These are phyloP conservation scores for Stagonosporopsis tanaceti DNA, from an alignment of 2,329 filamentous ascomycete species.

Conservation along the genomic window DNA sequence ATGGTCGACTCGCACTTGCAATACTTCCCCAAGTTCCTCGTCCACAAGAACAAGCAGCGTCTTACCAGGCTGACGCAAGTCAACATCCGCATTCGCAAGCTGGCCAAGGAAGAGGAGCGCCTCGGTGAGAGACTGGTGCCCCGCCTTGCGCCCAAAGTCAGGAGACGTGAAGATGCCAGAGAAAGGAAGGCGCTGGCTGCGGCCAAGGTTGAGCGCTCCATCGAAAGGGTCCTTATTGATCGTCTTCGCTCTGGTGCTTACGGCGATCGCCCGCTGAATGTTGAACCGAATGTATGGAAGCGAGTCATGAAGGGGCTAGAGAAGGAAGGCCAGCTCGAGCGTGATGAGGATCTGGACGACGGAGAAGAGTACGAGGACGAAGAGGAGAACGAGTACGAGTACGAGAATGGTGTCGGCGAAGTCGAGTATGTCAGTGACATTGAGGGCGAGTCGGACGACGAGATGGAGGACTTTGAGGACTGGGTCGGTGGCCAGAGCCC, in stretches of 20 bases:
- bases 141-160: slow-evolving; percentile 89
- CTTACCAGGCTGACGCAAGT: slow-evolving; percentile 93
- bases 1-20: slow-evolving; percentile 70
- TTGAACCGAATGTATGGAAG: slow-evolving; percentile 95
- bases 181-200: slow-evolving; percentile 61
- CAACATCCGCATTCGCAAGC: slow-evolving; percentile 75
- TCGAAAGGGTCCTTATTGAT: slow-evolving; percentile 94
- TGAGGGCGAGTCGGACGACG: slow-evolving; percentile 76
- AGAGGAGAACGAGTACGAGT: slow-evolving; percentile 70
- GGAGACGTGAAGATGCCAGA: slow-evolving; percentile 57
- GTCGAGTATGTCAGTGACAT: slow-evolving; percentile 95
- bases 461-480: slow-evolving; percentile 78
- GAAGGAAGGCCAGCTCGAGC: slow-evolving; percentile 79
- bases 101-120: slow-evolving; percentile 88
- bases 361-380: slow-evolving; percentile 83
- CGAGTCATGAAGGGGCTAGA: slow-evolving; percentile 93
- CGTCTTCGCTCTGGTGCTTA: slow-evolving; percentile 90
- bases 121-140: slow-evolving; percentile 88
- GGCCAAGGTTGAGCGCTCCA: slow-evolving; percentile 93
- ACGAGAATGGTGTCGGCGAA: slow-evolving; percentile 72
- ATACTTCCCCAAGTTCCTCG: slow-evolving; percentile 93
- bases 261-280: slow-evolving; percentile 92
- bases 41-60: slow-evolving; percentile 96
- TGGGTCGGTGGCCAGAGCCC: slow-evolving; percentile 81
- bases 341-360: slow-evolving; percentile 88